These are phyloP conservation scores for Cladophialophora chaetospira DNA, from an alignment of 2,329 filamentous ascomycete genomes.

Conservation along the genomic window DNA sequence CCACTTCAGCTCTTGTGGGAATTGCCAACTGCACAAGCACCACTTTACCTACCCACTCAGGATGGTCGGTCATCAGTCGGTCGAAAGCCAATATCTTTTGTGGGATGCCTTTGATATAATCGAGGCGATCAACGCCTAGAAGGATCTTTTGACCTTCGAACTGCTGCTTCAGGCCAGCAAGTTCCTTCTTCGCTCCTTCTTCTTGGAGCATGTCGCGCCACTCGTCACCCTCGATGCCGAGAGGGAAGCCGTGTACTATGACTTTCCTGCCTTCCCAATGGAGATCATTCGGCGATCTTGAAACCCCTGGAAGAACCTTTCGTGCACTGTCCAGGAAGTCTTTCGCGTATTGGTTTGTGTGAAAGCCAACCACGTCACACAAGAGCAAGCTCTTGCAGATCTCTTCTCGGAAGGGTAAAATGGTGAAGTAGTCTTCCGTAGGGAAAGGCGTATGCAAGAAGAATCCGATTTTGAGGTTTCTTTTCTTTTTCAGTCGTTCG, in stretches of 20 bases:
- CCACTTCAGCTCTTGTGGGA: slow-evolving; percentile 79
- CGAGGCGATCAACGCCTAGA: slow-evolving; percentile 87
- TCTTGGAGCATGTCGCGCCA: slow-evolving; percentile 80
- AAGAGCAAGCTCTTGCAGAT: slow-evolving; percentile 79
- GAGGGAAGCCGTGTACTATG: slow-evolving; percentile 86
- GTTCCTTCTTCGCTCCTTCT: slow-evolving; percentile 76
- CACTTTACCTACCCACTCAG: slow-evolving; percentile 91
- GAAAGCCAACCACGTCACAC: slow-evolving; percentile 92
- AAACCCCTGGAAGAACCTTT: slow-evolving; percentile 64
- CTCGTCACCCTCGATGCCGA: slow-evolving; percentile 93
- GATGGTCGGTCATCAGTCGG: slow-evolving; percentile 86
- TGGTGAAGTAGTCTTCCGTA: slow-evolving; percentile 88
- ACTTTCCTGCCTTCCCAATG: slow-evolving; percentile 81
- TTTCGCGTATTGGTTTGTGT: slow-evolving; percentile 93
- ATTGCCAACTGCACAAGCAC: slow-evolving; percentile 92
- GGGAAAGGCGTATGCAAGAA: slow-evolving; percentile 95
- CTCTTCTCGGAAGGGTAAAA: slow-evolving; percentile 81
- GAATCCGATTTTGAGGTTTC: slow-evolving; percentile 90
- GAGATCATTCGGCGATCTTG: slow-evolving; percentile 68
- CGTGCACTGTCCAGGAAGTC: slow-evolving; percentile 91
- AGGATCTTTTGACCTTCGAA: slow-evolving; percentile 91
- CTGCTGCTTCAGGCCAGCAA: slow-evolving; percentile 73
- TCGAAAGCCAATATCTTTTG: slow-evolving; percentile 93
- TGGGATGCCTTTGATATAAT: slow-evolving; percentile 96
- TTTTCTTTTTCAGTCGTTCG: slow-evolving; percentile 65